Percentiles rank a stretch among this genome's conserved stretches.
These are phyloP conservation scores for Globisporangium carolinianum DNA, from an alignment of 352 stramenopile genomes.

Conservation along the genomic window DNA sequence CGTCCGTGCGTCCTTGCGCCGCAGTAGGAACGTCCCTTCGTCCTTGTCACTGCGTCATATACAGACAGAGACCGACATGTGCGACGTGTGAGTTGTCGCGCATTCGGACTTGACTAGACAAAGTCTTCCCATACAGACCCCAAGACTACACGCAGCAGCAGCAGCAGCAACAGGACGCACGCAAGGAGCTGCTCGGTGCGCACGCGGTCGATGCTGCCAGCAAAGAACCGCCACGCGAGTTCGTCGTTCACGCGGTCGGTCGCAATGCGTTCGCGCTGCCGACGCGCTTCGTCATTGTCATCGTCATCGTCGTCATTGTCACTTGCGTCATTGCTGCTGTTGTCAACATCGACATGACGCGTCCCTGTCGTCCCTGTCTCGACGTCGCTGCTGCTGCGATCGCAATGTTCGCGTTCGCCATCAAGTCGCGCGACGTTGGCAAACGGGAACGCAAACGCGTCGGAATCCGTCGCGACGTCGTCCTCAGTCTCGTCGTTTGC, in stretches of 20 bases:
- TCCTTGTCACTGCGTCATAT: conserved; percentile 28
- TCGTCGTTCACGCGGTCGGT: conserved; percentile 46
- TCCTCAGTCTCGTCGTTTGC: conserved; percentile 57
- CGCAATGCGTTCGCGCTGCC: conserved; percentile 27
- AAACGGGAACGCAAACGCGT: conserved; percentile 47
- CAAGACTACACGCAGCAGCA: not conserved
- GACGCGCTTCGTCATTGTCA: conserved; percentile 25
- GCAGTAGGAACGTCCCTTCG: conserved; percentile 70
- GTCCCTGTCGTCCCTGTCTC: not conserved
- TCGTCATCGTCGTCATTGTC: conserved; percentile 19
- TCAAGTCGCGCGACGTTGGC: conserved; percentile 20
- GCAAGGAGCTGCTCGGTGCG: conserved; percentile 60
- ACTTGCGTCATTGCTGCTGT: not conserved
- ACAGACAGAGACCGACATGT: not conserved
- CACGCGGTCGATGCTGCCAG: conserved; percentile 63
- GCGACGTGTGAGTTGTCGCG: no score
- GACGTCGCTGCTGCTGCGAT: conserved; percentile 7
- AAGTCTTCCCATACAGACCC: not conserved
- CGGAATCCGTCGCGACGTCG: conserved; percentile 40
- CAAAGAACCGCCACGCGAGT: conserved; percentile 74
- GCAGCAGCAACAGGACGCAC: conserved; percentile 19
- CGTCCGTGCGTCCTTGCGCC: conserved; percentile 75
- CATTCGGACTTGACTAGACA: no score
- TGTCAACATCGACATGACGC: not conserved
- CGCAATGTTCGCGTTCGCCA: not conserved